Percentiles rank a stretch among this genome's conserved stretches.
Evolutionary conservation across 2,329 filamentous ascomycete species (phyloP).

Genomic region (Thielaviopsis euricoi): DNA sequence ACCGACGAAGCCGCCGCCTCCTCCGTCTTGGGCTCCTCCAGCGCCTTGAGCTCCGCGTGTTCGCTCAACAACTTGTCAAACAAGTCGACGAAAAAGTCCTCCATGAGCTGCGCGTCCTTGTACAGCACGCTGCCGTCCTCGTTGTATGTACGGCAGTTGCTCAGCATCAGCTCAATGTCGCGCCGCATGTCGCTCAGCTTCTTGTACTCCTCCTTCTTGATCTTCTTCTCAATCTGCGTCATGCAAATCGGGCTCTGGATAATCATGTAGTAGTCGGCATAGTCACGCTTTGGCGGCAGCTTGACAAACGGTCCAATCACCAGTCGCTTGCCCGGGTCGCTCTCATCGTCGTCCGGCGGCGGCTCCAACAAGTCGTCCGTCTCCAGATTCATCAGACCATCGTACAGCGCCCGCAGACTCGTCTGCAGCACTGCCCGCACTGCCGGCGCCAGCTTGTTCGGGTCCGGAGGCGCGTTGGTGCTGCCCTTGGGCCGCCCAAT

Average conservation of each 20-base stretch:
- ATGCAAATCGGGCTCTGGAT: constrained; percentile 90
- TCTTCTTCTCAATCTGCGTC: constrained; percentile 86
- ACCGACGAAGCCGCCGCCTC: constrained; percentile 14
- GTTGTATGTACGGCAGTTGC: constrained; percentile 90
- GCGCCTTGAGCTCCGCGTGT: constrained; percentile 37
- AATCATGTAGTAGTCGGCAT: constrained; percentile 87
- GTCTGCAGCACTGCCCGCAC: constrained; percentile 65
- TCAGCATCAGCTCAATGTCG: constrained; percentile 72
- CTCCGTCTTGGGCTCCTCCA: constrained; percentile 27
- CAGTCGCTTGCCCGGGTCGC: constrained; percentile 48
- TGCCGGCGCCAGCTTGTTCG: constrained; percentile 39
- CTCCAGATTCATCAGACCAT: constrained; percentile 69
- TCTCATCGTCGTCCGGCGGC: constrained; percentile 32
- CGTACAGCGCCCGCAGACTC: constrained; percentile 61
- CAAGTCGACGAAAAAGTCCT: constrained; percentile 44
- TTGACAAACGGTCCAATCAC: constrained; percentile 93
- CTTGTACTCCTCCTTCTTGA: constrained; percentile 89
- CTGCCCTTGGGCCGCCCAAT: constrained; percentile 51
- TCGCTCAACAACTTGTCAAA: constrained; percentile 36
- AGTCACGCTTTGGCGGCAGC: constrained; percentile 73
- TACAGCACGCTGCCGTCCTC: constrained; percentile 89
- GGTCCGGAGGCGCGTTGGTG: constrained; percentile 19
- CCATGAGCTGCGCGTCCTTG: constrained; percentile 80
- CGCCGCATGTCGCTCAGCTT: constrained; percentile 62
- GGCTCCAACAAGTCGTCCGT: constrained; percentile 51